A percentile compares a stretch with the other conserved stretches of the same genome.
Evolutionary conservation across 306 rosid genomes (phyloP).

Genomic region (Castanea sativa): DNA sequence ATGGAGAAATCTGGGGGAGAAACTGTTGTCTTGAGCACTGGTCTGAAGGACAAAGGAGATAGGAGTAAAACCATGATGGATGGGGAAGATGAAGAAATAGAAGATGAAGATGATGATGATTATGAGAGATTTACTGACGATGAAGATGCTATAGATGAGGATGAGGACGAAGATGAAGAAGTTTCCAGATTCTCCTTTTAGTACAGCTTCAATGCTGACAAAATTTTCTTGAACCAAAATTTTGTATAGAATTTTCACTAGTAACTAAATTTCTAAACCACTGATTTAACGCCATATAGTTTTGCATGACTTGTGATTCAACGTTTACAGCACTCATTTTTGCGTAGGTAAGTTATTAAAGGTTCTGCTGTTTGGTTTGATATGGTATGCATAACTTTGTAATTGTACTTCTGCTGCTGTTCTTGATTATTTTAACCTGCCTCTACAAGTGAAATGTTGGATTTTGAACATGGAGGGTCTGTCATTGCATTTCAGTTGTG

Average conservation of each 20-base stretch:
- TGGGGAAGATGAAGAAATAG: conserved; percentile 41
- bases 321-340: not conserved
- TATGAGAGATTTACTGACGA: conserved; percentile 43
- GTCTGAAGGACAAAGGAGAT: conserved; percentile 53
- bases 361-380: not conserved
- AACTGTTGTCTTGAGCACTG: conserved; percentile 74
- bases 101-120: conserved; percentile 40
- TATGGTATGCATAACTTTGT: not conserved
- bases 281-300: not conserved
- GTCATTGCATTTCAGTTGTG: too few relatives aligned
- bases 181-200: conserved; percentile 43
- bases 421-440: too few relatives aligned
- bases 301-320: not conserved
- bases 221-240: conserved; percentile 13
- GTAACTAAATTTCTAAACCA: not conserved
- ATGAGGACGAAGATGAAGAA: conserved; percentile 63
- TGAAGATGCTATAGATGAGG: conserved; percentile 48
- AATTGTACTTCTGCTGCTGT: not conserved
- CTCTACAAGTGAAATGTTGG: too few relatives aligned
- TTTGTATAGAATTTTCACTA: conserved; percentile 30
- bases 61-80: conserved; percentile 41
- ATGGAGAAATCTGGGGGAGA: conserved; percentile 63
- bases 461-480: too few relatives aligned
- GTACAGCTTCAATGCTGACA: conserved; percentile 3
- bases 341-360: not conserved